Conservation (phyloP, 352 stramenopile genomes). For the Elongisporangium undulatum region DNA sequence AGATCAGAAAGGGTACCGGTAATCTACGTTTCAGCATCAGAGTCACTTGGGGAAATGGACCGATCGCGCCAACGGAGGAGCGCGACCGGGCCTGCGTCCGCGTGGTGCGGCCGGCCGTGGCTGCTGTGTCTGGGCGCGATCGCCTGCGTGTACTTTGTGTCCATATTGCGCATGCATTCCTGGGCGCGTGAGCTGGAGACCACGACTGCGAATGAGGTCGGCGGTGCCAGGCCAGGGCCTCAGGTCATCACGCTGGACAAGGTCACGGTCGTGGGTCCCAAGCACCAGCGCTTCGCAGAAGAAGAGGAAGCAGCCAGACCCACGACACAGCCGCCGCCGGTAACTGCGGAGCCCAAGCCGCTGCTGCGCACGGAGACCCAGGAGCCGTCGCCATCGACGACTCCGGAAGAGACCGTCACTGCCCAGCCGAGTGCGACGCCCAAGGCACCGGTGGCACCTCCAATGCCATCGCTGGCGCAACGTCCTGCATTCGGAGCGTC, state of each 20-base stretch:
- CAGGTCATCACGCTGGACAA: constrained; percentile 28
- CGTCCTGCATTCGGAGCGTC: neutral
- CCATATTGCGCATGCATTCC: constrained; percentile 18
- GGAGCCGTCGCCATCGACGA: neutral
- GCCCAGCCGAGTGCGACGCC: neutral
- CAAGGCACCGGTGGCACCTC: neutral
- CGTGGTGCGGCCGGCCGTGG: constrained; percentile 13
- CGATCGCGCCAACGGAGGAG: neutral
- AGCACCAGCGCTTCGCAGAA: constrained; percentile 3
- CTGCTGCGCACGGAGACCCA: neutral
- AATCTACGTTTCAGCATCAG: neutral
- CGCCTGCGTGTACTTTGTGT: constrained; percentile 22
- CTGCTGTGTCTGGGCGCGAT: constrained; percentile 13
- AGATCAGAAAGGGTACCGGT: neutral
- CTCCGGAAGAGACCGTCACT: neutral
- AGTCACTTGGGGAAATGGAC: neutral
- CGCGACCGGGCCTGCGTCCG: neutral
- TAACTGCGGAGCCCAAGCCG: neutral
- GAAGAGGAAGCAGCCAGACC: constrained; percentile 14
- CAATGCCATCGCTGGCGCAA: neutral
- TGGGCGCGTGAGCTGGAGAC: constrained; percentile 6
- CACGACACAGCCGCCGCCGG: neutral
- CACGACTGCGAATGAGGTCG: neutral
- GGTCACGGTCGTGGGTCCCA: constrained; percentile 2
- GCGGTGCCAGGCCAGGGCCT: constrained; percentile 2